Conservation (phyloP, 805 yeast genomes). For the Debaryomyces prosopidis region DNA sequence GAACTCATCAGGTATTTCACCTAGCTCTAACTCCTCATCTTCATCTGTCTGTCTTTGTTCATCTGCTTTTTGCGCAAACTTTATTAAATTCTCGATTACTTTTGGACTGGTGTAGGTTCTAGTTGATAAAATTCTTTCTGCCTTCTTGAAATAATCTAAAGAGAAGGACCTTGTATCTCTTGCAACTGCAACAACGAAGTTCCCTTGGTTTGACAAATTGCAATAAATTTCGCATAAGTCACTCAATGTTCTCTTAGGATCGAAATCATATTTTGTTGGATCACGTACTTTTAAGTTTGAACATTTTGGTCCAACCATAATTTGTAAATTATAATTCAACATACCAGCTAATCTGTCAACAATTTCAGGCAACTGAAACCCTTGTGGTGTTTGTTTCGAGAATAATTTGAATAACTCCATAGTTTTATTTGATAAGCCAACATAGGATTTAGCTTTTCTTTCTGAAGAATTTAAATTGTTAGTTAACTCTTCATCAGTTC, state of each 20-base stretch:
- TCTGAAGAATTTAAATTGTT: constrained; percentile 63
- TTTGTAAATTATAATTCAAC: constrained; percentile 88
- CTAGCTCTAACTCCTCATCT: constrained; percentile 82
- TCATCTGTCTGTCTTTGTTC: constrained; percentile 60
- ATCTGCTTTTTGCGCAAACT: constrained; percentile 70
- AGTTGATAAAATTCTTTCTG: constrained; percentile 60
- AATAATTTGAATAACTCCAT: constrained; percentile 76
- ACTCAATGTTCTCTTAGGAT: constrained; percentile 70
- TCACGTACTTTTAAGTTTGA: constrained; percentile 80
- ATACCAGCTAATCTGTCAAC: constrained; percentile 94
- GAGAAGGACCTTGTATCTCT: constrained; percentile 90
- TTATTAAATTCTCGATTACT: constrained; percentile 49
- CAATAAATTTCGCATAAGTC: constrained; percentile 74
- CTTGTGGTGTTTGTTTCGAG: constrained; percentile 81
- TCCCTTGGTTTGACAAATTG: constrained; percentile 62
- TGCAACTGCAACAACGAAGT: constrained; percentile 78
- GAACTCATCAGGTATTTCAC: constrained; percentile 95
- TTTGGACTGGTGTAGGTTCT: constrained; percentile 51
- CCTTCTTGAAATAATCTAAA: constrained; percentile 64
- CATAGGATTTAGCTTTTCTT: constrained; percentile 74
- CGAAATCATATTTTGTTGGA: constrained; percentile 81
- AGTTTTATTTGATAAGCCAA: constrained; percentile 82
- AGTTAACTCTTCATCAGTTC: constrained; percentile 61
- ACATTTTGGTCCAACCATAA: constrained; percentile 95
- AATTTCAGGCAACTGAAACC: constrained; percentile 84